Conservation (phyloP, 768 basidiomycete species). For the Lyophyllum decastes region DNA sequence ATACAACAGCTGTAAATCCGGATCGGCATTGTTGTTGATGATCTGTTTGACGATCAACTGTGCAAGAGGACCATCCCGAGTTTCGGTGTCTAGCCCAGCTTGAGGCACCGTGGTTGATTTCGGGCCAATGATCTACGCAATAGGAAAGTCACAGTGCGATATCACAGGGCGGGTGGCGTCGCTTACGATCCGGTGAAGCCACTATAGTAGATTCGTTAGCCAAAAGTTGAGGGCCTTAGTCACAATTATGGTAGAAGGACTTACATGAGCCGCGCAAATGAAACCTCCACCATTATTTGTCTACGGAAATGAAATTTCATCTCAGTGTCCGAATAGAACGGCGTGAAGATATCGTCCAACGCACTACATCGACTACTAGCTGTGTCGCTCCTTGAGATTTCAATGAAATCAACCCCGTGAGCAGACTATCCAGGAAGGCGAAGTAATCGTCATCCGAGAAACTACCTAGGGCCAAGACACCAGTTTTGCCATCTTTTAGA, state of each 20-base stretch:
- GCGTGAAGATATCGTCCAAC: conserved; percentile 17
- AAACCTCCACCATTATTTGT: conserved; percentile 55
- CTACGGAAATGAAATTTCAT: conserved; percentile 22
- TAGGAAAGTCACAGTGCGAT: not conserved
- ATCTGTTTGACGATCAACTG: conserved; percentile 49
- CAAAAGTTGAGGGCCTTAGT: not conserved
- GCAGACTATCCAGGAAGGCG: conserved; percentile 40
- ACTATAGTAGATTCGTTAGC: conserved; percentile 25
- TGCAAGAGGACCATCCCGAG: conserved; percentile 50
- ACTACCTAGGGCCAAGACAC: conserved; percentile 59
- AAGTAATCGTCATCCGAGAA: conserved; percentile 49
- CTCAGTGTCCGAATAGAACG: not conserved
- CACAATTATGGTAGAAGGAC: conserved; percentile 15
- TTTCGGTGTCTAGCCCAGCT: conserved; percentile 52
- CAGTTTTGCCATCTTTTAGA: conserved; percentile 50
- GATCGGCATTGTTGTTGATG: conserved; percentile 41
- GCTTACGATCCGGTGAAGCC: conserved; percentile 47
- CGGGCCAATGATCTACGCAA: conserved; percentile 48
- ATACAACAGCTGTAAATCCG: conserved; percentile 43
- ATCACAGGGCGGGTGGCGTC: not conserved
- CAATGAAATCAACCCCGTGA: conserved; percentile 48
- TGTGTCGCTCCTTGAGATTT: conserved; percentile 49
- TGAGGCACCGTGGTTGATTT: conserved; percentile 53
- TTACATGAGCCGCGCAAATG: conserved; percentile 61
- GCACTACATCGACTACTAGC: conserved; percentile 60